Base-by-base conservation (phyloP, 192 early-diverging fungal species). In the Borealophlyctis nickersoniae region DNA sequence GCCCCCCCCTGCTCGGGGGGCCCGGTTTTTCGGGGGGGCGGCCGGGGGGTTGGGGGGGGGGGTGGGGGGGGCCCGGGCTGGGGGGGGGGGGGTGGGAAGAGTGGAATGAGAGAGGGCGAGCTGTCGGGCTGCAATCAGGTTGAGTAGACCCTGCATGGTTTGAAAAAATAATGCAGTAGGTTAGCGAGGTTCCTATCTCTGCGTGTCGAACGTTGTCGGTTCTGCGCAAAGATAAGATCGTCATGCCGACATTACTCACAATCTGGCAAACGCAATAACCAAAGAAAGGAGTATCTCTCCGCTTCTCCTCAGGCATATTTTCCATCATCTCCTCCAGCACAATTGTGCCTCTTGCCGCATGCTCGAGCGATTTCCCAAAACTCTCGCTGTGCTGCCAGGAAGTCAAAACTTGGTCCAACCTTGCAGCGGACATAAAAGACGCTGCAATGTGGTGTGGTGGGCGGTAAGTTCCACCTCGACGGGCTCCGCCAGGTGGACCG, bases 51-150 rank as follows among this genome's bases (percentile, higher is more conserved):
- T 62, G 39, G 63, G 52, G 9, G 19, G 24, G 48, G 35, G 55
- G 0, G 67, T 16, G 36, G 54, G 30, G 32, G 54, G 55, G 24
- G 56, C 32, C 36, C 13, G 52, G 4, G 53, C 32, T 29, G 52
- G 22, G 31, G 35, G 32, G n/a, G 22, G 34, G 31, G 22, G 30
- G 28, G 62, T n/a, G 39, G 59, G 23, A 11, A 48, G 11, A n/a
- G n/a, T 9, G 45, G 45, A 48, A n/a, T 13, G 45, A n/a, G n/a
- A n/a, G 39, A 45, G 7, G 39, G 67, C 52, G 2, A 63, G 22
- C 34, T 69, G 67, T 11, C 67, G 59, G 16, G 67, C 67, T n/a
- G 67, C 67, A 35, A 69, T 69, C 13, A 69, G 60, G 52, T 69
- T 69, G 52, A 69, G 23, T 28, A 69, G 45, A 22, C 67, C 67